Percentiles rank a stretch among this genome's conserved stretches.
Evolutionary conservation across 129 eudicot genomes (phyloP).

Genomic region (Heracleum sosnowskyi): DNA sequence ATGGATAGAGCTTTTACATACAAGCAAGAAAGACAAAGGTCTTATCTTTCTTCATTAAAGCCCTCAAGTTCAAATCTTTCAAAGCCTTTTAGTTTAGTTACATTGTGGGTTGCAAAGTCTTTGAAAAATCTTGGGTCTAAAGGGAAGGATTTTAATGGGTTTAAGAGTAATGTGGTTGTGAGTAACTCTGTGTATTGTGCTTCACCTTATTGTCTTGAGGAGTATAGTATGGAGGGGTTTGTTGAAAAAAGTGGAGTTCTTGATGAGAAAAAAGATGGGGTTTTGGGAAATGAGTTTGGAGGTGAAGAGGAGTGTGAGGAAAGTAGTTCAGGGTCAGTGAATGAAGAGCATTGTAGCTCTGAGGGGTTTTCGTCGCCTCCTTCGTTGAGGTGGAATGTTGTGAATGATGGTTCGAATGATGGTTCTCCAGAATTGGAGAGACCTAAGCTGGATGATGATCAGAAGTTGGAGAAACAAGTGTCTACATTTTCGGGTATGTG

Average conservation of each 20-base stretch:
- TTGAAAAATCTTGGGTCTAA: slow-evolving; percentile 13
- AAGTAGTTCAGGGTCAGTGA: slow-evolving; percentile 41
- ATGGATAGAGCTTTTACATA: slow-evolving; percentile 30
- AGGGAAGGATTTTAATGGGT: slow-evolving; percentile 23
- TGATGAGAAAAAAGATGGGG: slow-evolving; percentile 17
- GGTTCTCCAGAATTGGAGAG: slow-evolving; percentile 27
- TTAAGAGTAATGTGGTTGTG: slow-evolving; percentile 44
- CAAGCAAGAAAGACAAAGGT: slow-evolving; percentile 19
- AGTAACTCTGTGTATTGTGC: slow-evolving; percentile 52
- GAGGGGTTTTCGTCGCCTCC: slow-evolving; percentile 42
- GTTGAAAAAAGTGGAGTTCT: slow-evolving; percentile 16
- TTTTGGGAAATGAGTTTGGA: slow-evolving; percentile 22
- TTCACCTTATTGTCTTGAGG: slow-evolving; percentile 33
- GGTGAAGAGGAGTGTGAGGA: slow-evolving; percentile 32
- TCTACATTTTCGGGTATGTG: slow-evolving; percentile 48
- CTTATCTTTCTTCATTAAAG: slow-evolving; percentile 18
- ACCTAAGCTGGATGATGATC: slow-evolving; percentile 33
- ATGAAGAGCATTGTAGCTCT: slow-evolving; percentile 42
- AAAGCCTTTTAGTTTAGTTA: slow-evolving; percentile 17
- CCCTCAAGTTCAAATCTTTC: slow-evolving; percentile 13
- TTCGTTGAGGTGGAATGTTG: slow-evolving; percentile 32
- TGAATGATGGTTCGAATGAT: slow-evolving; percentile 16
- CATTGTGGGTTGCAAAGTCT: slow-evolving; percentile 27
- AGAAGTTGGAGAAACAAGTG: slow-evolving; percentile 39
- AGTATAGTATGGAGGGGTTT: slow-evolving; percentile 27